Evolutionary conservation across 345 rosid species (phyloP).

Genomic region (Populus simonii): DNA sequence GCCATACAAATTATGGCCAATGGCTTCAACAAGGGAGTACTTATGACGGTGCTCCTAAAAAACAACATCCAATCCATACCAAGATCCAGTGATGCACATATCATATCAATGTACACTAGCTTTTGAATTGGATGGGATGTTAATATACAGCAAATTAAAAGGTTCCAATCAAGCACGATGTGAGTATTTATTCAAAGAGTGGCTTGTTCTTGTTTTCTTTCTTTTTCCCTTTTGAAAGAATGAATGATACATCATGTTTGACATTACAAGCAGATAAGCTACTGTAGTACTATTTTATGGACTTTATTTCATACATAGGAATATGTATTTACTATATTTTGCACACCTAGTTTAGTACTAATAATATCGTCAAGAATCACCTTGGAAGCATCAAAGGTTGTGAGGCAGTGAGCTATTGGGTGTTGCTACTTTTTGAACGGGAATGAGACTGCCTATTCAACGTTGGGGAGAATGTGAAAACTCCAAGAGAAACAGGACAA

Average conservation of each 20-base stretch:
- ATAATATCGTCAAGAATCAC: neutral
- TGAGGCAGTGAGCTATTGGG: neutral
- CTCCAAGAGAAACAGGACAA: conserved; percentile 71
- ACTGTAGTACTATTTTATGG: neutral
- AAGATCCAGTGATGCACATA: neutral
- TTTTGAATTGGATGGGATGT: neutral
- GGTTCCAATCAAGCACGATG: neutral
- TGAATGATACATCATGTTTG: neutral
- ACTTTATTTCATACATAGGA: neutral
- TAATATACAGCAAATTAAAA: neutral
- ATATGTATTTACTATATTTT: neutral
- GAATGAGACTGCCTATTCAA: conserved; percentile 7
- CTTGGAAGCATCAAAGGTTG: neutral
- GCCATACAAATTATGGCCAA: neutral
- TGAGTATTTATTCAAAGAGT: neutral
- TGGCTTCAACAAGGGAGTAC: neutral
- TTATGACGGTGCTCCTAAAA: neutral
- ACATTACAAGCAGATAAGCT: neutral
- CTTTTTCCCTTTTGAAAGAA: neutral
- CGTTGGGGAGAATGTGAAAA: conserved; percentile 39
- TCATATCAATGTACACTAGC: neutral
- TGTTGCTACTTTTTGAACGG: neutral
- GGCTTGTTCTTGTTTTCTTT: neutral
- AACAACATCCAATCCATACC: neutral
- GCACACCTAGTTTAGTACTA: no score